Percentiles rank a stretch among this genome's conserved stretches.
phyloP scores from a whole-genome alignment of 2,329 filamentous ascomycete genomes.

The Colletotrichum phormii region DNA sequence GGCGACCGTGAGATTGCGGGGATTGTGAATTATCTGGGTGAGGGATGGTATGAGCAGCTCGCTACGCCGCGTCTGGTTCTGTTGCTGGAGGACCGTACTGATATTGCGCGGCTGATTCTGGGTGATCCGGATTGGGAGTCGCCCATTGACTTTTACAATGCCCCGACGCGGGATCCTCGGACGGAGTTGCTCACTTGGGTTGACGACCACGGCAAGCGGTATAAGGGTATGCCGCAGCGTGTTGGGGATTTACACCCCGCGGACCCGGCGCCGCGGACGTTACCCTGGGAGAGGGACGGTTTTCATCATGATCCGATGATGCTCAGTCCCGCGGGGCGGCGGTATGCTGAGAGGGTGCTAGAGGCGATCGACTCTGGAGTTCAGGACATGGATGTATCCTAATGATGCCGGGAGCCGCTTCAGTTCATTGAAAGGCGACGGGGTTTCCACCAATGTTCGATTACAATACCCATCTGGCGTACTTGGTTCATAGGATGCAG shows the following conservation, averaged over 20 bases:
- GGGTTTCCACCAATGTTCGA: too few species aligned
- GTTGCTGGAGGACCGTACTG: slow-evolving; percentile 45
- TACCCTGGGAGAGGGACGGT: neutral
- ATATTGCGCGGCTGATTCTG: slow-evolving; percentile 56
- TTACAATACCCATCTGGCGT: slow-evolving; percentile 17
- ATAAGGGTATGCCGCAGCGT: slow-evolving; percentile 21
- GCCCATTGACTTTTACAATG: slow-evolving; percentile 28
- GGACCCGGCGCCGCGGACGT: slow-evolving; percentile 15
- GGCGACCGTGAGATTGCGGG: slow-evolving; percentile 58
- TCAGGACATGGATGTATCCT: slow-evolving; percentile 30
- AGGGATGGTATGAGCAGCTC: slow-evolving; percentile 55
- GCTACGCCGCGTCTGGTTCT: slow-evolving; percentile 54
- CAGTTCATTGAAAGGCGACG: too few species aligned
- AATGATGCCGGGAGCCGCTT: neutral
- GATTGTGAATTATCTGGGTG: slow-evolving; percentile 53
- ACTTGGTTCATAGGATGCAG: neutral
- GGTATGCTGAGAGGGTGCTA: slow-evolving; percentile 10
- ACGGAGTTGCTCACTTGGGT: slow-evolving; percentile 35
- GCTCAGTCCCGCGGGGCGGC: slow-evolving; percentile 6
- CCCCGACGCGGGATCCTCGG: slow-evolving; percentile 1
- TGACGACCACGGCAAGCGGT: slow-evolving; percentile 35
- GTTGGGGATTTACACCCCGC: slow-evolving; percentile 19
- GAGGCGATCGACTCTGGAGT: slow-evolving; percentile 23
- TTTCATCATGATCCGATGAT: slow-evolving; percentile 8
- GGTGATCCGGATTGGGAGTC: slow-evolving; percentile 57